A percentile compares a stretch with the other conserved stretches of the same genome.
Conservation (phyloP, 2,329 filamentous ascomycete species). For the Alternaria triticimaculans region DNA sequence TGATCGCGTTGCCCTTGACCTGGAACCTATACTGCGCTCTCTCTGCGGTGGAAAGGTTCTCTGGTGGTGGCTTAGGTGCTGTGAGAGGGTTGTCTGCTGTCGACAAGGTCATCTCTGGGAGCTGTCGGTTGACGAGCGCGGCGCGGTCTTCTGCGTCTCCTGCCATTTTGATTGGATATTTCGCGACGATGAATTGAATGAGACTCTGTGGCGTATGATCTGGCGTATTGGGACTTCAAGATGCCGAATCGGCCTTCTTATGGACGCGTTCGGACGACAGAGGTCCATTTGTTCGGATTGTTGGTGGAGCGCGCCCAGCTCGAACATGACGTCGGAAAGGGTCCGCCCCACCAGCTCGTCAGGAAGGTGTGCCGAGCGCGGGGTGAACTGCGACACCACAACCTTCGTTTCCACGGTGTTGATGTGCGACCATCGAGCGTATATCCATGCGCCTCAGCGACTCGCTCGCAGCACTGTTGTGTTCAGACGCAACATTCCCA, state of each 20-base stretch:
- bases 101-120: slow-evolving; percentile 60
- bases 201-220: background rate
- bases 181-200: background rate
- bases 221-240: too few species aligned
- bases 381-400: background rate
- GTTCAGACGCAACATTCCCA: background rate
- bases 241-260: background rate
- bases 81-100: slow-evolving; percentile 52
- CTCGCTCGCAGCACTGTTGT: background rate
- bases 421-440: background rate
- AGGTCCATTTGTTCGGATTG: slow-evolving; percentile 10
- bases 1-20: slow-evolving; percentile 61
- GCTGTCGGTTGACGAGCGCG: slow-evolving; percentile 52
- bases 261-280: slow-evolving; percentile 19
- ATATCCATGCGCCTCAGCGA: background rate
- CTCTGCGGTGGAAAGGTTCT: slow-evolving; percentile 50
- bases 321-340: slow-evolving; percentile 17
- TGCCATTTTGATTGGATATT: slow-evolving; percentile 32
- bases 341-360: slow-evolving; percentile 1
- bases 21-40: slow-evolving; percentile 58
- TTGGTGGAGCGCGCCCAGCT: slow-evolving; percentile 13
- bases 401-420: background rate
- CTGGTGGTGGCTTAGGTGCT: slow-evolving; percentile 53
- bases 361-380: slow-evolving; percentile 10
- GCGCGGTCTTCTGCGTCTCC: slow-evolving; percentile 50